These are phyloP conservation scores for Shiraia sp. DNA, from an alignment of 2,329 filamentous ascomycete genomes.

Conservation along the genomic window DNA sequence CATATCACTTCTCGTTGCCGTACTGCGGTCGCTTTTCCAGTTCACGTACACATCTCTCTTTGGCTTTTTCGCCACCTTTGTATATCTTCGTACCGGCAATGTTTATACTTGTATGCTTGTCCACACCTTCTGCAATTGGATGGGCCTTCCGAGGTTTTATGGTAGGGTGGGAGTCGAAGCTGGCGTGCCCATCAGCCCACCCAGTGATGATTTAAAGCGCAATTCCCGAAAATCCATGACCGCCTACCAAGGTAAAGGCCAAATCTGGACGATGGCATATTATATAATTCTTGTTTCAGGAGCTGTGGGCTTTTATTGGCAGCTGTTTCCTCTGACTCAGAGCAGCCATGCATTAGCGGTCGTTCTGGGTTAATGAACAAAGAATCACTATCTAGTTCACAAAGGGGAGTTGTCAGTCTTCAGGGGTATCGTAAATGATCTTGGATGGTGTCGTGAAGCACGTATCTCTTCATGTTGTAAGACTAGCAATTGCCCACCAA, in stretches of 20 bases:
- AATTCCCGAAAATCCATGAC: conserved; percentile 43
- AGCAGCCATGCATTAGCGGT: conserved; percentile 57
- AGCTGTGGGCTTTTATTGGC: conserved; percentile 69
- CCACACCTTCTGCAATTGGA: conserved; percentile 90
- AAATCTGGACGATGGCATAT: conserved; percentile 75
- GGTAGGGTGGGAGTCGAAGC: conserved; percentile 67
- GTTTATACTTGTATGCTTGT: conserved; percentile 74
- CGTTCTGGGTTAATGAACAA: conserved; percentile 4
- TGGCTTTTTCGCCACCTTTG: conserved; percentile 87
- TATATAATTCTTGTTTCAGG: conserved; percentile 77
- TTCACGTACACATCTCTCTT: conserved; percentile 91
- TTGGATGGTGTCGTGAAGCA: no score
- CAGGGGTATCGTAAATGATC: no score
- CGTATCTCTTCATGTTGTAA: background rate
- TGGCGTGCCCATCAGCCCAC: conserved; percentile 45
- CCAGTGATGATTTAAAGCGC: conserved; percentile 31
- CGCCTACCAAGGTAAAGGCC: conserved; percentile 33
- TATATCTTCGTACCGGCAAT: conserved; percentile 84
- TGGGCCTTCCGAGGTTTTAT: conserved; percentile 86
- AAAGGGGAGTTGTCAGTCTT: no score
- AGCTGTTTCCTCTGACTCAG: conserved; percentile 73
- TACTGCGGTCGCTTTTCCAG: conserved; percentile 78
- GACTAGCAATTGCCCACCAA: conserved; percentile 81
- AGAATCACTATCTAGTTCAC: no score
- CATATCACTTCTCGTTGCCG: conserved; percentile 63